Evolutionary conservation across 192 early-diverging fungal genomes (phyloP), one percentile per base, ranked within the genome.

Genomic region (Obelidium mucronatum): DNA sequence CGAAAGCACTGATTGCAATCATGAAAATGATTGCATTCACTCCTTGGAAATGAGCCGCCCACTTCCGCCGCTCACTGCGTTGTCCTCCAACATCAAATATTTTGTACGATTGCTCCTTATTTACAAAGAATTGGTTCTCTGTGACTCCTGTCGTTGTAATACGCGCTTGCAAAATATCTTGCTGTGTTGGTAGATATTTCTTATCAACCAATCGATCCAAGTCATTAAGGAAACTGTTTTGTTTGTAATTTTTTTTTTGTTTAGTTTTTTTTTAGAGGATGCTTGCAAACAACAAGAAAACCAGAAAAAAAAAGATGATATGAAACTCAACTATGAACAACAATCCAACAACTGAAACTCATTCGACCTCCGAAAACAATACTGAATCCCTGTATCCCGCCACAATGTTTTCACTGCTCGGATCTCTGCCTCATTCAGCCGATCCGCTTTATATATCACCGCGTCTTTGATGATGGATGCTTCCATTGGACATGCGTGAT

Each of bases 131-230:
- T 39, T 80, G 67, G 30, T 84, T 88, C 67, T 93, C 92, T 1
- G 91, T 83, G 22, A 93, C 90, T 28, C 86, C 85, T 35, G 90
- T 74, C 28, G 92, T 93, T 78, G 87, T 87, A 40, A 92, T 85
- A 70, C 92, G 84, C n/a, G 90, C 84, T 56, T 84, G 81, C 24
- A 93, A 79, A 42, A 93, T 92, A 77, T 93, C 92, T 31, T 87
- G 81, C 59, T 90, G 84, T 33, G 85, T 87, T 5, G 91, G 92
- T 11, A 77, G 40, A 74, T 89, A 93, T 26, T 85, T 80, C 35
- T 63, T 56, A 5, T 74, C 42, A 3, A 81, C 67, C 24, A 91
- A 39, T n/a, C 90, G 83, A 24, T 77, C 84, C 26, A 90, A 62
- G 26, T 79, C 73, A 13, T 54, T 65, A 62, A 83, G 62, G 55